Evolutionary conservation across 2,329 filamentous ascomycete genomes (phyloP).

Genomic region (Pseudocercospora fuligena): DNA sequence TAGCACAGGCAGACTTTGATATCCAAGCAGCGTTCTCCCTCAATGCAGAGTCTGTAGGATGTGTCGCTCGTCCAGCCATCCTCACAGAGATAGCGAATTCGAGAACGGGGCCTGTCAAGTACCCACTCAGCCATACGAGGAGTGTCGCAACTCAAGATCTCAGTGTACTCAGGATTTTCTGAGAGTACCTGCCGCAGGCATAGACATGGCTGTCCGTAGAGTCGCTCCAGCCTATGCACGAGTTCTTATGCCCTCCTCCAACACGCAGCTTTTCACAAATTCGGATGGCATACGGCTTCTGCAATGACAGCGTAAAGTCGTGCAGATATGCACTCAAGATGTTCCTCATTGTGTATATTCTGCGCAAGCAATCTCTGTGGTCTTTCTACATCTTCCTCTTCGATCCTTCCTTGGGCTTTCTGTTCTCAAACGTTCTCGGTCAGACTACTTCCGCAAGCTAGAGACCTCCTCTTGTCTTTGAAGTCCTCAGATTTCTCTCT

Average conservation of each 20-base stretch:
- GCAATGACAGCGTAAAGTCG: neutral
- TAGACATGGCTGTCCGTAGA: neutral
- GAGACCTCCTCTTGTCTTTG: neutral
- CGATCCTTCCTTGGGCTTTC: too few relatives aligned
- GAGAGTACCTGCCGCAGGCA: neutral
- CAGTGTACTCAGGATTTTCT: neutral
- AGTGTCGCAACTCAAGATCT: neutral
- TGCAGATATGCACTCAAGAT: neutral
- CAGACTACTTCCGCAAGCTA: neutral
- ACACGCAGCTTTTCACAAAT: neutral
- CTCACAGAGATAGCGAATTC: neutral
- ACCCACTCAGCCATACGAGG: neutral
- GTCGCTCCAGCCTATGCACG: neutral
- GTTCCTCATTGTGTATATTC: neutral
- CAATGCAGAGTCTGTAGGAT: neutral
- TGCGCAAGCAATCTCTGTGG: neutral
- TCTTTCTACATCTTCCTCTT: too few relatives aligned
- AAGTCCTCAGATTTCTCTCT: neutral
- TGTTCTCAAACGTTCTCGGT: neutral
- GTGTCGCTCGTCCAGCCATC: neutral
- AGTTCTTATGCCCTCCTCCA: neutral
- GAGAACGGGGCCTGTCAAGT: neutral
- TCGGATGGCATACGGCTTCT: neutral
- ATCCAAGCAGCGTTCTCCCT: neutral
- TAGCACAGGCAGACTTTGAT: neutral